Evolutionary conservation across 495 filamentous ascomycete genomes (phyloP).

Genomic region (Talaromyces proteolyticus): DNA sequence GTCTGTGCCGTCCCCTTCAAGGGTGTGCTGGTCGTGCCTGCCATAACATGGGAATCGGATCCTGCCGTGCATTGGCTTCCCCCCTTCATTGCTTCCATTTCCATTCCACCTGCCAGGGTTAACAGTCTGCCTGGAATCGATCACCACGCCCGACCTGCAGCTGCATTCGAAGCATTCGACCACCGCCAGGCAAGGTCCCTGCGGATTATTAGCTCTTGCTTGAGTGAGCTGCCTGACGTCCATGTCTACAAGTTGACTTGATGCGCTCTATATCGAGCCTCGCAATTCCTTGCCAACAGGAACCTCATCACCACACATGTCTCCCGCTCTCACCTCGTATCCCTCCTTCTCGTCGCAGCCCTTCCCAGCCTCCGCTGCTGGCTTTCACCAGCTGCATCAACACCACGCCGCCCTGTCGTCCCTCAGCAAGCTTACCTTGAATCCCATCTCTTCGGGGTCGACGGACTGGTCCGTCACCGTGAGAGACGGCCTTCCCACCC

Average conservation of each 20-base stretch:
- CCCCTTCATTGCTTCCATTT: constrained; percentile 4
- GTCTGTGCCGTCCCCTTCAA: too few species aligned
- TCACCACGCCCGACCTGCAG: too few species aligned
- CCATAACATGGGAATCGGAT: background rate
- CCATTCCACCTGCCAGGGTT: constrained; percentile 5
- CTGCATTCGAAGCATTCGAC: too few species aligned
- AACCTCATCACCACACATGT: constrained; percentile 4
- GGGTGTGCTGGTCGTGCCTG: background rate
- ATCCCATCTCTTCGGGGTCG: constrained; percentile 2
- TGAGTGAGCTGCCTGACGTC: background rate
- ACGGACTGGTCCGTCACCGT: constrained; percentile 31
- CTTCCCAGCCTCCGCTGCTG: background rate
- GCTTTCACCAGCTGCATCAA: background rate
- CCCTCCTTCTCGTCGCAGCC: constrained; percentile 4
- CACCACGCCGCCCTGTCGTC: background rate
- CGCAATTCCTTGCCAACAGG: background rate
- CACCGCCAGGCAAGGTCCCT: too few species aligned
- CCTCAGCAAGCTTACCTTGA: constrained; percentile 6
- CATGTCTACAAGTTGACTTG: background rate
- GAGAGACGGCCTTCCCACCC: constrained; percentile 44
- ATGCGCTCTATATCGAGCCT: background rate
- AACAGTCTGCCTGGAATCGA: too few species aligned
- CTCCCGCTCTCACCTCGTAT: constrained; percentile 11
- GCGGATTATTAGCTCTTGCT: too few species aligned
- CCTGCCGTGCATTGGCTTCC: constrained; percentile 4